Base-by-base conservation (phyloP, 805 yeast species). In the Candida fluviatilis region DNA sequence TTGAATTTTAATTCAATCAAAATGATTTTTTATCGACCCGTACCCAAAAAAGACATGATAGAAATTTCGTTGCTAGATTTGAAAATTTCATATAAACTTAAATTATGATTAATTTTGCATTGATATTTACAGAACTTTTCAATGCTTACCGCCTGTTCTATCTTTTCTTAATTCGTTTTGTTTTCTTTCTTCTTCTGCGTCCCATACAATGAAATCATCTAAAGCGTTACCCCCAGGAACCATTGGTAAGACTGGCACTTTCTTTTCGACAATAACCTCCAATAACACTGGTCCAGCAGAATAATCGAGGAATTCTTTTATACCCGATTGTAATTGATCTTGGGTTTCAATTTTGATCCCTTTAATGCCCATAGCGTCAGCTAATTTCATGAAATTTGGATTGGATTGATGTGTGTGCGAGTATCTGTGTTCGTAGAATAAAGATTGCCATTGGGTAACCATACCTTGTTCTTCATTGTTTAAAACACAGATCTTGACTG, bases 361-460 rank as follows among this genome's bases (percentile, higher is more conserved):
- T 58, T 81, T 79, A 51, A 89, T 64, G 38, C 95, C 95, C 96
- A 91, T 89, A 34, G 96, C 84, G 36, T 93, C 96, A 15, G 96
- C 95, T 40, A 93, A 73, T 64, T 85, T 86, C 73, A 87, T 78
- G 60, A 90, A 93, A 66, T 93, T 84, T 40, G 99, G 99, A 65
- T 93, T 93, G 42, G 76, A 60, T 71, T 93, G 99, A 69, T 93
- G 98, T 17, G 99, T 91, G 67, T 93, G 98, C n/a, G 97, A 76
- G 64, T 87, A 93, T 68, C 99, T 81, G 67, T 91, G 91, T 64
- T 91, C 95, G 68, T 93, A 93, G 74, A 93, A 93, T 45, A 93
- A 71, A 10, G 96, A 84, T 72, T 93, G 99, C 99, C 99, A 93
- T 66, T 93, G 99, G 11, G 98, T 91, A 40, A 93, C 99, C 99